A percentile compares a stretch with the other conserved stretches of the same genome.
These are phyloP conservation scores for Gymnopilus dilepis DNA, from an alignment of 768 basidiomycete species.

Conservation along the genomic window DNA sequence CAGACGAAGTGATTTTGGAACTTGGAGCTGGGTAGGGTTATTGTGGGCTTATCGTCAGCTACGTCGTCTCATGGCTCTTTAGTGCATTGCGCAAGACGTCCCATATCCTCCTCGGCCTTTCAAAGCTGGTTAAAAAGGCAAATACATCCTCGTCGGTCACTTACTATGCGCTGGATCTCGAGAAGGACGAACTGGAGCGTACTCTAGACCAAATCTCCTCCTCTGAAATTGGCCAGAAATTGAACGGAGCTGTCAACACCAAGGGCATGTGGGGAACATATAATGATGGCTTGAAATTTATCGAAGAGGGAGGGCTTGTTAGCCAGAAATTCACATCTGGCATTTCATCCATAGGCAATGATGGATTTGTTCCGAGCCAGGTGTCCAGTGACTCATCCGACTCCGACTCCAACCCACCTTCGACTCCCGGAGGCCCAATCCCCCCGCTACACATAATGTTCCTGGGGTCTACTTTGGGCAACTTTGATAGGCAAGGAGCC, in stretches of 20 bases:
- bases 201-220: constrained; percentile 70
- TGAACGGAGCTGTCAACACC: constrained; percentile 75
- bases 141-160: constrained; percentile 58
- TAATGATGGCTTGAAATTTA: constrained; percentile 84
- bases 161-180: constrained; percentile 94
- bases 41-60: not conserved
- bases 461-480: constrained; percentile 91
- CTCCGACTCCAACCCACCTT: constrained; percentile 40
- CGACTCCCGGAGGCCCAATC: constrained; percentile 51
- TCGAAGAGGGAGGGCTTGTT: constrained; percentile 66
- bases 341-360: constrained; percentile 13
- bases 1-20: constrained; percentile 63
- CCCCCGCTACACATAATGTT: constrained; percentile 84
- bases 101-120: constrained; percentile 75
- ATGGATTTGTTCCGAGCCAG: constrained; percentile 31
- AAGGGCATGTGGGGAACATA: constrained; percentile 93
- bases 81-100: constrained; percentile 92
- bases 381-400: constrained; percentile 16
- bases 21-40: constrained; percentile 91
- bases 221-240: constrained; percentile 64
- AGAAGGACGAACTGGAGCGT: constrained; percentile 82
- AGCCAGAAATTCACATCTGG: constrained; percentile 20
- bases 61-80: constrained; percentile 16
- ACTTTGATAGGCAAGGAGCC: constrained; percentile 77
- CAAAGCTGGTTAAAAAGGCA: constrained; percentile 50